Percentiles rank a stretch among this genome's conserved stretches.
phyloP scores from a whole-genome alignment of 768 basidiomycete genomes.

The Stropharia rugosoannulata region DNA sequence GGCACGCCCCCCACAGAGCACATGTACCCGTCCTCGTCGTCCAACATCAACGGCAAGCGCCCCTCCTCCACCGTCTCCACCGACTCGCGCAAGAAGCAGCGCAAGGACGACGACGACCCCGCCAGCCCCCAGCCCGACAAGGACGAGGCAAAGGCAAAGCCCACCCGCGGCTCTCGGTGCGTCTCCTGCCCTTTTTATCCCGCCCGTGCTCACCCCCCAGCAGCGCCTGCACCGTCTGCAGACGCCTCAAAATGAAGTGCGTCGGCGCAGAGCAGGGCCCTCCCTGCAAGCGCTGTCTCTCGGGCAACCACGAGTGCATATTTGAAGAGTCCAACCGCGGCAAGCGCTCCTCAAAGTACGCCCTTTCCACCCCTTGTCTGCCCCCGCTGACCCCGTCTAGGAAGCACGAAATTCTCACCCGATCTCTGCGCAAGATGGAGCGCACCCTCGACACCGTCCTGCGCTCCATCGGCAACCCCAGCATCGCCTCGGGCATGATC shows the following conservation, averaged over 20 bases:
- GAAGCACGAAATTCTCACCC: conserved; percentile 81
- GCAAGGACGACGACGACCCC: conserved; percentile 57
- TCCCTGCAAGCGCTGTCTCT: conserved; percentile 83
- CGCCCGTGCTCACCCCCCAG: conserved; percentile 12
- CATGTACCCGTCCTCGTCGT: conserved; percentile 48
- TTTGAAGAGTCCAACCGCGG: conserved; percentile 98
- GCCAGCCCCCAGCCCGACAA: conserved; percentile 56
- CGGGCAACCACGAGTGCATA: conserved; percentile 86
- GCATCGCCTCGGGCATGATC: conserved; percentile 75
- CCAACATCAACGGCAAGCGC: conserved; percentile 64
- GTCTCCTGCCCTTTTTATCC: conserved; percentile 16
- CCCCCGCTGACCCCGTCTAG: conserved; percentile 40
- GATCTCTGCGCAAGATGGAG: conserved; percentile 89
- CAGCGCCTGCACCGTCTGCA: conserved; percentile 90
- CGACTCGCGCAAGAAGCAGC: conserved; percentile 52
- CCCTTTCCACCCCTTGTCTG: conserved; percentile 4
- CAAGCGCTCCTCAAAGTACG: conserved; percentile 82
- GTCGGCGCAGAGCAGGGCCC: conserved; percentile 89
- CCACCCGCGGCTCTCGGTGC: conserved; percentile 83
- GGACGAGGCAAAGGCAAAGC: conserved; percentile 74
- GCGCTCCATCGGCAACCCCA: conserved; percentile 83
- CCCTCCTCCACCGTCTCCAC: conserved; percentile 51
- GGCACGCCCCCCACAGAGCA: conserved; percentile 72
- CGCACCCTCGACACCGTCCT: conserved; percentile 90
- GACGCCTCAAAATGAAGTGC: conserved; percentile 92